These are phyloP conservation scores for Inonotus obliquus DNA, from an alignment of 1,284 basidiomycete species.

Conservation along the genomic window DNA sequence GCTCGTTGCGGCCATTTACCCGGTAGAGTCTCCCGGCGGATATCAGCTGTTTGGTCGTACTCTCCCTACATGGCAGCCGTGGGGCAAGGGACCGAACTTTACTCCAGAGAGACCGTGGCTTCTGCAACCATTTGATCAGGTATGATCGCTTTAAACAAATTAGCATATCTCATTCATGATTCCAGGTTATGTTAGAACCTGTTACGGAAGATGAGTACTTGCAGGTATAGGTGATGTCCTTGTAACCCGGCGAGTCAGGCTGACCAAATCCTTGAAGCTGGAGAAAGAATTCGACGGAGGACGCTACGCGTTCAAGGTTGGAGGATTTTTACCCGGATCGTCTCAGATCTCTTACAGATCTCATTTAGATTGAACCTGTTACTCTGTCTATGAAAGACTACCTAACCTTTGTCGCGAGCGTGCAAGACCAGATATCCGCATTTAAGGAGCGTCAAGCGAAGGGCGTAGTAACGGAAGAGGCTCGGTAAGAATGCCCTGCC, in stretches of 20 bases:
- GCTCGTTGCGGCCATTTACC: slow-evolving; percentile 59
- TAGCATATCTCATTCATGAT: neutral
- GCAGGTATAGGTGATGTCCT: slow-evolving; percentile 29
- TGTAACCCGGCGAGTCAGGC: neutral
- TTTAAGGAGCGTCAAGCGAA: slow-evolving; percentile 40
- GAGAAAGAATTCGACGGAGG: slow-evolving; percentile 60
- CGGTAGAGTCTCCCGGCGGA: slow-evolving; percentile 59
- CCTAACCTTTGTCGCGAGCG: slow-evolving; percentile 37
- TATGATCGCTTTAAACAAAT: too few relatives aligned
- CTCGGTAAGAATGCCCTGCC: slow-evolving; percentile 29
- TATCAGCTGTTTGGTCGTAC: slow-evolving; percentile 61
- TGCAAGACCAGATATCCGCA: slow-evolving; percentile 37
- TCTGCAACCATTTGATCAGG: slow-evolving; percentile 61
- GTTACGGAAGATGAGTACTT: slow-evolving; percentile 44
- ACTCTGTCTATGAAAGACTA: slow-evolving; percentile 54
- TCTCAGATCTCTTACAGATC: neutral
- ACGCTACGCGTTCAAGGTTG: slow-evolving; percentile 50
- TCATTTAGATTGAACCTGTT: slow-evolving; percentile 40
- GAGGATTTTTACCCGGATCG: slow-evolving; percentile 17
- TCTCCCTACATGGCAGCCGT: slow-evolving; percentile 57
- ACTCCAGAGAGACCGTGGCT: slow-evolving; percentile 50
- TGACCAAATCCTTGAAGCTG: slow-evolving; percentile 31
- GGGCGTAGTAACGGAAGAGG: slow-evolving; percentile 36
- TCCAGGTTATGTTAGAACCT: slow-evolving; percentile 42
- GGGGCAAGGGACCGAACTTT: slow-evolving; percentile 51